phyloP scores from a whole-genome alignment of 352 stramenopile species.

The Plasmopara viticola region DNA sequence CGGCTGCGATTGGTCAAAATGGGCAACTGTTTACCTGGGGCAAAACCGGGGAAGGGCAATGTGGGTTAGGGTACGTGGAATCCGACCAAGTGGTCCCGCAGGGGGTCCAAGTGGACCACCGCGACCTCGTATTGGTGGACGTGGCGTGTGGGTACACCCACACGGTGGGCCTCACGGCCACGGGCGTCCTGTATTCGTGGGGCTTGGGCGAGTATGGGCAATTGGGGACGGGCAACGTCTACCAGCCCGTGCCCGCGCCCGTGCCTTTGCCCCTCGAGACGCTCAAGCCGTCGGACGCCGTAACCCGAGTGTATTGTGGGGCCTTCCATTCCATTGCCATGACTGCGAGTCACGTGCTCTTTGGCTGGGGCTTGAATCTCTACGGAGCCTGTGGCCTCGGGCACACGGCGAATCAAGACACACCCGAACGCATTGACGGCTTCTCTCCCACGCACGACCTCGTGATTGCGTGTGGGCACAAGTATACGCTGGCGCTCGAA shows the following conservation, averaged over 20 bases:
- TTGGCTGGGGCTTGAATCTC: conserved; percentile 73
- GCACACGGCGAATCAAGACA: conserved; percentile 75
- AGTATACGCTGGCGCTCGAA: conserved; percentile 75
- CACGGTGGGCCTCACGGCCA: conserved; percentile 69
- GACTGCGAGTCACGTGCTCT: conserved; percentile 59
- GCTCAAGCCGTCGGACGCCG: conserved; percentile 38
- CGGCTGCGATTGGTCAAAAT: conserved; percentile 40
- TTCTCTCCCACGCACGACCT: conserved; percentile 55
- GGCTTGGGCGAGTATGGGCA: conserved; percentile 87
- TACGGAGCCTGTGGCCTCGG: conserved; percentile 76
- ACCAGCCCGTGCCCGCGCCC: conserved; percentile 63
- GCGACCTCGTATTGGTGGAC: conserved; percentile 40
- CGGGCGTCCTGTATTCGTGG: conserved; percentile 84
- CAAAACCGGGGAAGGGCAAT: conserved; percentile 84
- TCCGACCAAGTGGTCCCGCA: conserved; percentile 71
- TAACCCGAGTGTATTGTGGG: conserved; percentile 63
- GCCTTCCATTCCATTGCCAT: conserved; percentile 77
- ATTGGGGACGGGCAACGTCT: conserved; percentile 82
- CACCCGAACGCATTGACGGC: conserved; percentile 66
- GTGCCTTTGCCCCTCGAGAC: conserved; percentile 43
- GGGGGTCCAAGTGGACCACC: conserved; percentile 37
- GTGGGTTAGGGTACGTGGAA: conserved; percentile 72
- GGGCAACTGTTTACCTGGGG: conserved; percentile 78
- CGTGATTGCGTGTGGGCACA: conserved; percentile 66
- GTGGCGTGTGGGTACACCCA: conserved; percentile 85